Evolutionary conservation across 176 grass and related monocot species (phyloP).

Genomic region (Poa annua): DNA sequence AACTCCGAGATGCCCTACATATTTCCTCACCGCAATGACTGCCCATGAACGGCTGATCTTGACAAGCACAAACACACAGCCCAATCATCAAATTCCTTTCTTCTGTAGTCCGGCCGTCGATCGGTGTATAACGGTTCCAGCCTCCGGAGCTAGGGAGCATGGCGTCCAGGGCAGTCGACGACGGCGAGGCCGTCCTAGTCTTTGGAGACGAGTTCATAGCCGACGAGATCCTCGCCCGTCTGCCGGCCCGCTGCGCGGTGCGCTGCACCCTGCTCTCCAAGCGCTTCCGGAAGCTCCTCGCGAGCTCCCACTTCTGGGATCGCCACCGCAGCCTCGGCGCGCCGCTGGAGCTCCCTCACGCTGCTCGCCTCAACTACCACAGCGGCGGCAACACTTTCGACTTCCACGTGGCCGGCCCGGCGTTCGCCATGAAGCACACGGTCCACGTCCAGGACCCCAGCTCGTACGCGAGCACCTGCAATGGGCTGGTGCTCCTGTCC

Average conservation of each 20-base stretch:
- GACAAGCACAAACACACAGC: no score
- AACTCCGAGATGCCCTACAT: no score
- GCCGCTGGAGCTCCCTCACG: not conserved
- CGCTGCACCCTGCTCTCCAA: not conserved
- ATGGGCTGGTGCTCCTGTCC: not conserved
- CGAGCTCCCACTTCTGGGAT: not conserved
- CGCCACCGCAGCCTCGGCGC: not conserved
- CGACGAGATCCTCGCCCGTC: not conserved
- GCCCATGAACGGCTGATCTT: no score
- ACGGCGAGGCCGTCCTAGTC: not conserved
- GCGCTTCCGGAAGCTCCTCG: not conserved
- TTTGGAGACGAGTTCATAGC: not conserved
- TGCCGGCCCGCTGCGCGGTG: not conserved
- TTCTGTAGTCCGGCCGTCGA: no score
- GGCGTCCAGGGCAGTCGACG: not conserved
- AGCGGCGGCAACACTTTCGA: no score
- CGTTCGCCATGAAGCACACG: not conserved
- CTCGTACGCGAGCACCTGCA: not conserved
- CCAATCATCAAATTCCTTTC: no score
- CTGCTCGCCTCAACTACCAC: not conserved
- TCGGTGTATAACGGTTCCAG: no score
- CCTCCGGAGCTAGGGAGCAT: not conserved
- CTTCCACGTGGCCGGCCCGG: not conserved
- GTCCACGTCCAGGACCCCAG: not conserved
- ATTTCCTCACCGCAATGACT: no score